These are phyloP conservation scores for Ceratocystis harringtonii DNA, from an alignment of 2,329 filamentous ascomycete species.

Conservation along the genomic window DNA sequence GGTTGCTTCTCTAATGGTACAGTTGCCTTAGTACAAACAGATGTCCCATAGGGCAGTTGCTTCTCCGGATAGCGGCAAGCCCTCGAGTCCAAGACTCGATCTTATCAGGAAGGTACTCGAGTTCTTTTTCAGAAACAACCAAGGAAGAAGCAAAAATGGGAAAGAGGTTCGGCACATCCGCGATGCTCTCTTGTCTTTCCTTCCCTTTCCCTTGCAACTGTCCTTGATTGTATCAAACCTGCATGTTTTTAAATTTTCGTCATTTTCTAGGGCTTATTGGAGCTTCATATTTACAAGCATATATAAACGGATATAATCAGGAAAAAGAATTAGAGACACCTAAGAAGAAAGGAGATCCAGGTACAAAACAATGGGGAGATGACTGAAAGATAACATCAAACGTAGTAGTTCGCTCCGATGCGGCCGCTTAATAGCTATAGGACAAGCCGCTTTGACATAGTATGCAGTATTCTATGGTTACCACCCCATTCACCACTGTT, in stretches of 20 bases:
- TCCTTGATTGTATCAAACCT: neutral
- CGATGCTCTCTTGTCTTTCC: neutral
- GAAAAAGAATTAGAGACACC: neutral
- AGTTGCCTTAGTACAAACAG: neutral
- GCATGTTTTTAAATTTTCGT: neutral
- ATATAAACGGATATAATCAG: neutral
- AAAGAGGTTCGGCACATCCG: conserved; percentile 1
- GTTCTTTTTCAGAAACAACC: neutral
- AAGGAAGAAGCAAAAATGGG: neutral
- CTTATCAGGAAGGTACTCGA: neutral
- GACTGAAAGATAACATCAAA: conserved; percentile 1
- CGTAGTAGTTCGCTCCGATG: neutral
- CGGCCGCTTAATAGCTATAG: neutral
- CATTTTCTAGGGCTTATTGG: neutral
- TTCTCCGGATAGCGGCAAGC: conserved; percentile 4
- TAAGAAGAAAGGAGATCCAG: neutral
- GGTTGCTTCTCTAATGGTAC: neutral
- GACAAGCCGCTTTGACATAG: neutral
- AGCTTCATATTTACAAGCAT: neutral
- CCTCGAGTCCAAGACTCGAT: neutral
- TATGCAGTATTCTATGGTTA: neutral
- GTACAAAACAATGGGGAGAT: conserved; percentile 1
- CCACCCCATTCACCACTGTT: too few relatives aligned
- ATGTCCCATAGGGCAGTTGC: neutral
- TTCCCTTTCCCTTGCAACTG: neutral